Evolutionary conservation across 345 rosid species (phyloP), one percentile per base, ranked within the genome.

Genomic region (Cardamine chenopodiifolia): DNA sequence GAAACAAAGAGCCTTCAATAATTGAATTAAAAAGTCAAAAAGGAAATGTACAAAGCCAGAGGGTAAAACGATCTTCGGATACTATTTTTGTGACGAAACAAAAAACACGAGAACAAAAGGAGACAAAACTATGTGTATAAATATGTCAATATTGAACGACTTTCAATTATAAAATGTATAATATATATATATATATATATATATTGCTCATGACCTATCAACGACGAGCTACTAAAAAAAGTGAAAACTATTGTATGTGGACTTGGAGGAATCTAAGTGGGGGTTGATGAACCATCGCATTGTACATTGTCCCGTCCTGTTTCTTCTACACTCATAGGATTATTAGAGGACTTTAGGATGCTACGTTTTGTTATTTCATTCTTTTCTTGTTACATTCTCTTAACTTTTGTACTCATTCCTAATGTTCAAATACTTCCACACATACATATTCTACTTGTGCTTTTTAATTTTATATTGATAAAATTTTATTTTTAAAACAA

Each of bases 211-310:
- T 42, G 78, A 73, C 72, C 66, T 62, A 63, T 70, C 62, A 45
- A 44, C 29, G 66, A 62, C 37, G 29, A 64, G 58, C 47, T 60
- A 53, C 44, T 32, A 19, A 8, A 68, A 68, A 58, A 68, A 18
- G 34, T 62, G 48, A 42, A 76, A 60, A 68, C 44, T 31, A 71
- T 85, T 86, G 80, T 80, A 68, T 92, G 72, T n/a, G 76, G 77
- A 66, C 68, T 85, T 82, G 91, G 82, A 83, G 88, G 82, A 59
- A 83, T 82, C 85, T 82, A 60, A 85, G 96, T 87, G 91, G 92
- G 90, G 82, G 89, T 89, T 79, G 95, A 84, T 89, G 87, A 85
- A 82, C 88, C 48, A 49, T 87, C 78, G 83, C 72, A 80, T 81
- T 61, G 63, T 68, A 23, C 73, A 62, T 47, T 56, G 80, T 70